phyloP scores from a whole-genome alignment of 805 yeast genomes.

The Yarrowia sp. region DNA sequence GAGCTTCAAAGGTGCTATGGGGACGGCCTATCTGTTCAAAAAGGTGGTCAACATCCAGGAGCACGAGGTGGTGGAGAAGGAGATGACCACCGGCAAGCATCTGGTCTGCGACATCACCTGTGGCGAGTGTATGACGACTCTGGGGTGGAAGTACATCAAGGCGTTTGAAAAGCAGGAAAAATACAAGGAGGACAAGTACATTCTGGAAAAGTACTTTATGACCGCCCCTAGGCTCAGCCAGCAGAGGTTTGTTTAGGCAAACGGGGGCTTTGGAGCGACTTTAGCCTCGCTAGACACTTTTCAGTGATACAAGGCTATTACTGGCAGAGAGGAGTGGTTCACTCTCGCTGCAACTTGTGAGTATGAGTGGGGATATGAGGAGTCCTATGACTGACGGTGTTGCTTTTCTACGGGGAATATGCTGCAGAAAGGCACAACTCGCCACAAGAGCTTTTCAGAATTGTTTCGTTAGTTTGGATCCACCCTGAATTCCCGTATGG shows the following conservation, averaged over 20 bases:
- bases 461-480: too few species aligned
- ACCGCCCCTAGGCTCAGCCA: neutral
- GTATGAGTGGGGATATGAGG: neutral
- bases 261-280: too few species aligned
- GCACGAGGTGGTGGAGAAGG: slow-evolving; percentile 52
- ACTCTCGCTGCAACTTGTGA: neutral
- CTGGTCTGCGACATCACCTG: slow-evolving; percentile 64
- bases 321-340: neutral
- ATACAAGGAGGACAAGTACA: slow-evolving; percentile 67
- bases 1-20: slow-evolving; percentile 64
- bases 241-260: slow-evolving; percentile 3
- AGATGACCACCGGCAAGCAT: slow-evolving; percentile 68
- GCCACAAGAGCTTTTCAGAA: too few species aligned
- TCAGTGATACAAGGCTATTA: too few species aligned
- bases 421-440: too few species aligned
- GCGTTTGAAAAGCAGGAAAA: slow-evolving; percentile 57
- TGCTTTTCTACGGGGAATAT: too few species aligned
- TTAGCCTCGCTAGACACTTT: too few species aligned
- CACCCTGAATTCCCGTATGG: too few species aligned
- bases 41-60: slow-evolving; percentile 57
- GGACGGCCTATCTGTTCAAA: slow-evolving; percentile 60
- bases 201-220: slow-evolving; percentile 54
- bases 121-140: slow-evolving; percentile 58
- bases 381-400: too few species aligned
- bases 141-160: slow-evolving; percentile 71